phyloP scores from a whole-genome alignment of 1,284 basidiomycete species.

The Trichosporon sp. region DNA sequence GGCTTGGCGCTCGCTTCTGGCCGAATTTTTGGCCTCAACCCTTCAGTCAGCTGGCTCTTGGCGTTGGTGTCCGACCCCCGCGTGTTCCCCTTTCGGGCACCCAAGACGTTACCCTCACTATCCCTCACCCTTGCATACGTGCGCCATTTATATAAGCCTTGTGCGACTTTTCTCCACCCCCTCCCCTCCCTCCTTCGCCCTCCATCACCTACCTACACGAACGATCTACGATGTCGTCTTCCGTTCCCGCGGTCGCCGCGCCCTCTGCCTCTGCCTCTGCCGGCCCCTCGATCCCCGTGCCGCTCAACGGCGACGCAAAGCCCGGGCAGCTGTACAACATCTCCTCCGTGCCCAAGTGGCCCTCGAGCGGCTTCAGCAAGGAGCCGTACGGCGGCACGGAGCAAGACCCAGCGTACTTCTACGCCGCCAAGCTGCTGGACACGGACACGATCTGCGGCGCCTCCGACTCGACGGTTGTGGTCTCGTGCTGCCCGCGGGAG shows the following conservation, averaged over 20 bases:
- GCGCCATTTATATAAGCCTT: background rate
- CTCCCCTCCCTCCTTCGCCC: background rate
- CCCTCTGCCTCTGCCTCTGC: background rate
- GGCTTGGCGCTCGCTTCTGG: background rate
- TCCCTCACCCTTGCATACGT: too few relatives aligned
- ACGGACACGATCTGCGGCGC: background rate
- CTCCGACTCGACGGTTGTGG: background rate
- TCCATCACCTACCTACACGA: background rate
- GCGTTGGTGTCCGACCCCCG: background rate
- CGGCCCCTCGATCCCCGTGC: background rate
- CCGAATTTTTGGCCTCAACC: background rate
- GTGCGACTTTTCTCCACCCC: background rate
- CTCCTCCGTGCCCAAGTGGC: background rate
- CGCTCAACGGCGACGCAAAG: background rate
- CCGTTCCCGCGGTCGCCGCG: background rate
- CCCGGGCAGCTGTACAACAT: background rate
- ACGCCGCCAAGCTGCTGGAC: slow-evolving; percentile 1
- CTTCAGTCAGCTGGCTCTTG: background rate
- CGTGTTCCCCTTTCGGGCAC: background rate
- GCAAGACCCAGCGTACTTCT: background rate
- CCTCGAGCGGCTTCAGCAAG: background rate
- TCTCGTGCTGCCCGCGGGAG: background rate
- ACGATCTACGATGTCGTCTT: slow-evolving; percentile 1
- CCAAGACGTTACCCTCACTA: too few relatives aligned
- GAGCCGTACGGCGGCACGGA: background rate